A percentile compares a stretch with the other conserved stretches of the same genome.
Conservation (phyloP, 2,329 filamentous ascomycete species). For the Cercospora canescens region DNA sequence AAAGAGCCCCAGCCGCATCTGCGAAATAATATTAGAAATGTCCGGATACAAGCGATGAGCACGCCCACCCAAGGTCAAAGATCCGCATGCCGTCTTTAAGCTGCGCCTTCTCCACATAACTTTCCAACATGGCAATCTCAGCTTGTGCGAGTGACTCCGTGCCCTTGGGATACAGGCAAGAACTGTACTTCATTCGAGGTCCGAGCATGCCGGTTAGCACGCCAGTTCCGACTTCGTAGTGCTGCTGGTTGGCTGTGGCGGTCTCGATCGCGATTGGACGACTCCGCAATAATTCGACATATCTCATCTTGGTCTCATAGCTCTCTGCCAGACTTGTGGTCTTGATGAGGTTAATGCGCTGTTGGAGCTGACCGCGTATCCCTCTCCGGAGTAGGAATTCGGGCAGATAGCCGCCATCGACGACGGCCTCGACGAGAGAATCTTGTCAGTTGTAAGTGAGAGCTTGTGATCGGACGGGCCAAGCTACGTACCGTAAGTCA, state of each 20-base stretch:
- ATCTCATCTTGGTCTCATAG: conserved; percentile 63
- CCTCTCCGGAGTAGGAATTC: conserved; percentile 62
- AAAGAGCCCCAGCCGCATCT: conserved; percentile 71
- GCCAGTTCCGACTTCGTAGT: conserved; percentile 71
- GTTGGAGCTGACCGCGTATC: conserved; percentile 65
- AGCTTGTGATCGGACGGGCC: not conserved
- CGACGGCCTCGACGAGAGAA: conserved; percentile 53
- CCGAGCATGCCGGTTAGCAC: conserved; percentile 63
- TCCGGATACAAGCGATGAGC: not conserved
- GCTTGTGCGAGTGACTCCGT: conserved; percentile 64
- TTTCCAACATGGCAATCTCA: conserved; percentile 65
- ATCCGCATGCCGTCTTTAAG: conserved; percentile 62
- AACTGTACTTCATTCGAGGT: conserved; percentile 72
- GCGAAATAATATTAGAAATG: not conserved
- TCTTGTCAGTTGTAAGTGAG: conserved; percentile 27
- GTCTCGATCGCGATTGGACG: conserved; percentile 70
- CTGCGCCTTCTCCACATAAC: conserved; percentile 62
- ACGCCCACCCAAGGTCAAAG: conserved; percentile 59
- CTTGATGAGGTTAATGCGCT: conserved; percentile 58
- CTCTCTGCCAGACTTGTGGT: conserved; percentile 54
- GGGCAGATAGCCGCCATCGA: conserved; percentile 67
- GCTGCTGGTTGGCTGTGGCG: conserved; percentile 64
- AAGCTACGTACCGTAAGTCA: not conserved
- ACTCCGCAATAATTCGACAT: conserved; percentile 59
- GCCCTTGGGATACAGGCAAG: conserved; percentile 64